A percentile compares a stretch with the other conserved stretches of the same genome.
These are phyloP conservation scores for Sporothrix variecibatus DNA, from an alignment of 2,329 filamentous ascomycete genomes.

Conservation along the genomic window DNA sequence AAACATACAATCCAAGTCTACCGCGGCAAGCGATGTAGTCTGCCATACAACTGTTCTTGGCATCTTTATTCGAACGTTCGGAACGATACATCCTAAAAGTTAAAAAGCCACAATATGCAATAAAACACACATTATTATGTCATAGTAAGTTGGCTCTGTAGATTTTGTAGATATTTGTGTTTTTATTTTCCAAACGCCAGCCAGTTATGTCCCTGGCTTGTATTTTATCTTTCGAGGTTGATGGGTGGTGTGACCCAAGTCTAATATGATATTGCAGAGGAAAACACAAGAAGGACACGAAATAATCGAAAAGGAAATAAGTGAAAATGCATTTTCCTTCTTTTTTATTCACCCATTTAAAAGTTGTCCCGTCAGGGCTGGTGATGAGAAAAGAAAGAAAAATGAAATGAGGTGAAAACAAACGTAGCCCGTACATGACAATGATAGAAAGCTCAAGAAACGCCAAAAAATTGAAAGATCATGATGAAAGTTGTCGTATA, in stretches of 20 bases:
- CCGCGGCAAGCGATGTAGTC: neutral
- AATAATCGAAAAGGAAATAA: neutral
- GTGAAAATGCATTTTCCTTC: neutral
- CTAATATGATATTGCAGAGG: conserved; percentile 4
- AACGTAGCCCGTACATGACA: neutral
- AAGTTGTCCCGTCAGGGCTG: neutral
- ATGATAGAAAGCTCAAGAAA: neutral
- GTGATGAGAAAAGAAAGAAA: neutral
- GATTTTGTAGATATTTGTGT: neutral
- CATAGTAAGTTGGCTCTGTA: neutral
- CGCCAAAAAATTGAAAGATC: neutral
- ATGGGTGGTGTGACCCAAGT: conserved; percentile 17
- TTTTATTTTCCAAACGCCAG: conserved; percentile 7
- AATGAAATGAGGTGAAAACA: neutral
- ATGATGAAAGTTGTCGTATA: neutral
- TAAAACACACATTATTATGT: neutral
- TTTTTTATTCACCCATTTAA: neutral
- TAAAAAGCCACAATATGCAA: neutral
- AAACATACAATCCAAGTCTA: too few relatives aligned
- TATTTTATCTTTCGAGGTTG: conserved; percentile 2
- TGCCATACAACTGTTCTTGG: neutral
- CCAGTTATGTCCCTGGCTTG: neutral
- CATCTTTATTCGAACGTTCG: neutral
- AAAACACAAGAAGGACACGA: neutral
- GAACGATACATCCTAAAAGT: neutral